These are phyloP conservation scores for Cercospora sesami DNA, from an alignment of 2,329 filamentous ascomycete genomes.

Conservation along the genomic window DNA sequence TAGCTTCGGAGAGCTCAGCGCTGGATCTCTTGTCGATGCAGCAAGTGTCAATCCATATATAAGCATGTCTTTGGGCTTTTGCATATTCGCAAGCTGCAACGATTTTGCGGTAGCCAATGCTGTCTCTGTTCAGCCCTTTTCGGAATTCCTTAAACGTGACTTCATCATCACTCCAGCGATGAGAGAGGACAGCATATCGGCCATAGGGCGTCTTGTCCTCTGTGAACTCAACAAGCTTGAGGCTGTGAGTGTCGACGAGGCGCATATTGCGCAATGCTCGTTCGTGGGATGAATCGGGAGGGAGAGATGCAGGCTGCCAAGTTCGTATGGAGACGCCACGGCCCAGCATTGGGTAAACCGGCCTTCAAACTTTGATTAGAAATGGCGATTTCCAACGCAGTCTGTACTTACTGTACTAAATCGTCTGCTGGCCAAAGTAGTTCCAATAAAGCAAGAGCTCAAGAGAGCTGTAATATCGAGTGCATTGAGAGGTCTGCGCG, in stretches of 20 bases:
- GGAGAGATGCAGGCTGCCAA: neutral
- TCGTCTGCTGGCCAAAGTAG: too few species aligned
- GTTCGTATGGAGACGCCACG: neutral
- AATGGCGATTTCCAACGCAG: too few species aligned
- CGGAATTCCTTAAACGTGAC: slow-evolving; percentile 14
- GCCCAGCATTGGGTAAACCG: neutral
- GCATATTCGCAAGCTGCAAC: slow-evolving; percentile 12
- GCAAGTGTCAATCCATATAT: slow-evolving; percentile 28
- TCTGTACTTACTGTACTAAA: too few species aligned
- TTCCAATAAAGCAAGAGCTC: too few species aligned
- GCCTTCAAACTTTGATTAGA: neutral
- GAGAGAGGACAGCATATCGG: slow-evolving; percentile 15
- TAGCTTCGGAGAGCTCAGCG: slow-evolving; percentile 17
- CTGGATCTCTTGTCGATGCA: slow-evolving; percentile 27
- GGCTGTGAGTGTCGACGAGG: slow-evolving; percentile 4
- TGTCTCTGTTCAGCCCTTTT: slow-evolving; percentile 6
- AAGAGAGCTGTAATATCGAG: too few species aligned
- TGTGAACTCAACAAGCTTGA: slow-evolving; percentile 12
- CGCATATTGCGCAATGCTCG: neutral
- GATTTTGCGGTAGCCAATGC: slow-evolving; percentile 19
- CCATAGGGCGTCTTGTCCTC: slow-evolving; percentile 10
- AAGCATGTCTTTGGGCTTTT: slow-evolving; percentile 5
- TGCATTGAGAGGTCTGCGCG: neutral
- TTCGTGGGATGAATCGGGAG: neutral
- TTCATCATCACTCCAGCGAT: slow-evolving; percentile 21